These are phyloP conservation scores for Amanita molliuscula DNA, from an alignment of 768 basidiomycete species.

Conservation along the genomic window DNA sequence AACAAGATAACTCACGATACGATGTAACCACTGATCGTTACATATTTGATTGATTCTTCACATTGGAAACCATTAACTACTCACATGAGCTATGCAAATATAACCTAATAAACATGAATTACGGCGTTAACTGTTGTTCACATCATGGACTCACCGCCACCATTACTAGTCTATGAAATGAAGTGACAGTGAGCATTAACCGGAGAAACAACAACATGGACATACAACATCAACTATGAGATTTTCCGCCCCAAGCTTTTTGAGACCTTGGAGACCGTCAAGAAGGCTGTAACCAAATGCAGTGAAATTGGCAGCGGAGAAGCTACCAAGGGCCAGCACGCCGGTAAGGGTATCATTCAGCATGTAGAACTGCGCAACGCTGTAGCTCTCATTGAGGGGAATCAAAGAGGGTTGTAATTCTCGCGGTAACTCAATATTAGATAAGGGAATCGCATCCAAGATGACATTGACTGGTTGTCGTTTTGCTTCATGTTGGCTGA, in stretches of 20 bases:
- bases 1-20: constrained; percentile 22
- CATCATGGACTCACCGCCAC: constrained; percentile 25
- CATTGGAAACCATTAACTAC: constrained; percentile 10
- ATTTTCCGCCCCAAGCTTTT: constrained; percentile 34
- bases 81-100: constrained; percentile 50
- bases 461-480: constrained; percentile 38
- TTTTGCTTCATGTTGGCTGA: constrained; percentile 19
- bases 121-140: background rate
- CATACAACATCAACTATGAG: constrained; percentile 51
- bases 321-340: constrained; percentile 48
- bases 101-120: constrained; percentile 21
- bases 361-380: constrained; percentile 45
- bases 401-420: constrained; percentile 24
- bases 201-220: constrained; percentile 6
- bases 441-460: constrained; percentile 33
- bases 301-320: constrained; percentile 34
- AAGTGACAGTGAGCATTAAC: background rate
- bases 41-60: background rate
- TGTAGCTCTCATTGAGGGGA: constrained; percentile 32
- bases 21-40: constrained; percentile 31
- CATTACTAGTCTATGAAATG: constrained; percentile 32
- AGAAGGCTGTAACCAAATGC: constrained; percentile 32
- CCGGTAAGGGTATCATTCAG: constrained; percentile 43
- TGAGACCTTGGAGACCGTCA: constrained; percentile 35
- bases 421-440: constrained; percentile 33